Evolutionary conservation across 352 stramenopile genomes (phyloP), one percentile per base, ranked within the genome.

Genomic region (Phytopythium kandeliae): DNA sequence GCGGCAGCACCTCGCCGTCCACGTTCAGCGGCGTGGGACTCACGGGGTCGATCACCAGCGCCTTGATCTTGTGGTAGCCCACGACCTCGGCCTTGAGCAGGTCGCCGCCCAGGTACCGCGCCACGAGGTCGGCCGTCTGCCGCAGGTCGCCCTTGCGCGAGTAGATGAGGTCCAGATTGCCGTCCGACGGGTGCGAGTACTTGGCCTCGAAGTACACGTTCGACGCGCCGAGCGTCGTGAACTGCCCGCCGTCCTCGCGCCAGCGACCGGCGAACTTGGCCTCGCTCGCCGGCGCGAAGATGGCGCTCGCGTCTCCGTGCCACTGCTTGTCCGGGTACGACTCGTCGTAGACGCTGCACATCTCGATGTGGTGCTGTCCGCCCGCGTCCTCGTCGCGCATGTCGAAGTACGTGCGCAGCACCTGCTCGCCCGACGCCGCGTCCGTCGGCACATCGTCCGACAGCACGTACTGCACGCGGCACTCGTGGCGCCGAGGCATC

Each of bases 161-260:
- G 41, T 85, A 81, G 60, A 90, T 85, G 24, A 92, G 21, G 48
- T 92, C 81, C 62, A 92, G 65, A 56, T 82, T 86, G n/a, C 78
- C 81, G 57, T 89, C 81, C 22, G 76, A 89, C 31, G 78, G 78
- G 54, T 92, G 81, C 26, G 76, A 73, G 44, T 83, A 92, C 63
- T 86, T 78, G 24, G 76, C 81, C 64, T 92, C 80, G 51, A 88
- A 87, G 64, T 88, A 88, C 44, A 89, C 76, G 50, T 92, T 89
- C 9, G 78, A 88, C 12, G 69, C 81, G 21, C 76, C 81, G 26
- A 80, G 64, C 0, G 76, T 83, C 12, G 63, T 69, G 58, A 86
- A 73, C 55, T 78, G 54, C 11, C 65, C 67, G 16, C 63, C 51
- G 44, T 89, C 74, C 19, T 50, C 67, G 12, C 67, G 65, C 78